A percentile compares a stretch with the other conserved stretches of the same genome.
Evolutionary conservation across 805 yeast species (phyloP).

Genomic region (Lachancea cidri): DNA sequence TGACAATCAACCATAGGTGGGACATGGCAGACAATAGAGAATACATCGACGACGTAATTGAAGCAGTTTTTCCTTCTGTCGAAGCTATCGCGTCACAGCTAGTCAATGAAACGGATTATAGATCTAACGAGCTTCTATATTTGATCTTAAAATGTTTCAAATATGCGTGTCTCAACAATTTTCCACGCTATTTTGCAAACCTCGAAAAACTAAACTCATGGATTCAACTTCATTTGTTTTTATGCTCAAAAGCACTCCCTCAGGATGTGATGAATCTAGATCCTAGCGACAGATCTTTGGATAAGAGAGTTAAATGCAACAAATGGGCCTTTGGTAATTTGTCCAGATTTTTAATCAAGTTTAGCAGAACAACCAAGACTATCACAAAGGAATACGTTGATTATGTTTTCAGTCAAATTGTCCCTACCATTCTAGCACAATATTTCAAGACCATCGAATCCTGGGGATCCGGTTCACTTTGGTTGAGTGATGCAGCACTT

Average conservation of each 20-base stretch:
- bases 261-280: conserved; percentile 43
- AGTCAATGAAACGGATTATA: conserved; percentile 30
- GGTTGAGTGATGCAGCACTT: conserved; percentile 64
- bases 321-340: conserved; percentile 89
- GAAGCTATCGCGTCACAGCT: conserved; percentile 45
- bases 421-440: conserved; percentile 65
- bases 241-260: conserved; percentile 53
- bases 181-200: conserved; percentile 47
- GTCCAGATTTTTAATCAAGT: conserved; percentile 62
- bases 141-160: conserved; percentile 62
- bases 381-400: conserved; percentile 47
- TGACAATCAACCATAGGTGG: conserved; percentile 53
- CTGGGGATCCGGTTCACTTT: conserved; percentile 39
- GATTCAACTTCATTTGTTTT: conserved; percentile 61
- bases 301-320: conserved; percentile 59
- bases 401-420: conserved; percentile 49
- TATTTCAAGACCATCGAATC: conserved; percentile 45
- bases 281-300: conserved; percentile 42
- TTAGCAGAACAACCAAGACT: conserved; percentile 41
- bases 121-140: conserved; percentile 47
- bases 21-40: conserved; percentile 42
- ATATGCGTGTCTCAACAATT: conserved; percentile 52
- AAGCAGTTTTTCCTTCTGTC: conserved; percentile 50
- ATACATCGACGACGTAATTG: conserved; percentile 44
- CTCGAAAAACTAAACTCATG: conserved; percentile 43